phyloP scores from a whole-genome alignment of 164 flowering plant genomes.

The Vitis riparia region DNA sequence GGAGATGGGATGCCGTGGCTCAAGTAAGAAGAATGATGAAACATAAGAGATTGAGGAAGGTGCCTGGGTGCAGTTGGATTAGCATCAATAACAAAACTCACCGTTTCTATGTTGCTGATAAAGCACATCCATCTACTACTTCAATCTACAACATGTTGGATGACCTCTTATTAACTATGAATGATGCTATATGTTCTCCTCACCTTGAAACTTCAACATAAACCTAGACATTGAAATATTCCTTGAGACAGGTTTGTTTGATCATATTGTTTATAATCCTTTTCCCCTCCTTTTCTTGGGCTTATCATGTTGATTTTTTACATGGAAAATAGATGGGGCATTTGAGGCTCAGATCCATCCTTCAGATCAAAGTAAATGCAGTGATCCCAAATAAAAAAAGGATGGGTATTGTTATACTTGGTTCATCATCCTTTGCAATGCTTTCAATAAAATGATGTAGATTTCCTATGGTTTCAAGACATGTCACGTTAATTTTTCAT shows the following conservation, averaged over 20 bases:
- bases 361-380: too few species aligned
- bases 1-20: constrained; percentile 67
- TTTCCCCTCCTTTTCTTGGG: too few species aligned
- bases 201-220: constrained; percentile 15
- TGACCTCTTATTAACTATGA: constrained; percentile 41
- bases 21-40: constrained; percentile 58
- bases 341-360: too few species aligned
- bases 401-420: too few species aligned
- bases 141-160: constrained; percentile 46
- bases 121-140: constrained; percentile 44
- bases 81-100: constrained; percentile 41
- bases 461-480: too few species aligned
- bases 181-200: constrained; percentile 18
- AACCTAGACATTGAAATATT: neutral
- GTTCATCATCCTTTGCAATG: too few species aligned
- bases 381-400: too few species aligned
- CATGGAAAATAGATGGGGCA: too few species aligned
- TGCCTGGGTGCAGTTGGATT: constrained; percentile 87
- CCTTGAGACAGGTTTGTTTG: neutral
- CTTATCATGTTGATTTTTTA: too few species aligned
- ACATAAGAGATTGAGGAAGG: constrained; percentile 50
- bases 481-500: too few species aligned
- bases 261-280: neutral
- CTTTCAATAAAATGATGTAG: too few species aligned
- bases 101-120: constrained; percentile 61